Evolutionary conservation across 108 stramenopile species (phyloP).

Genomic region (Nannochloropsis gaditana): DNA sequence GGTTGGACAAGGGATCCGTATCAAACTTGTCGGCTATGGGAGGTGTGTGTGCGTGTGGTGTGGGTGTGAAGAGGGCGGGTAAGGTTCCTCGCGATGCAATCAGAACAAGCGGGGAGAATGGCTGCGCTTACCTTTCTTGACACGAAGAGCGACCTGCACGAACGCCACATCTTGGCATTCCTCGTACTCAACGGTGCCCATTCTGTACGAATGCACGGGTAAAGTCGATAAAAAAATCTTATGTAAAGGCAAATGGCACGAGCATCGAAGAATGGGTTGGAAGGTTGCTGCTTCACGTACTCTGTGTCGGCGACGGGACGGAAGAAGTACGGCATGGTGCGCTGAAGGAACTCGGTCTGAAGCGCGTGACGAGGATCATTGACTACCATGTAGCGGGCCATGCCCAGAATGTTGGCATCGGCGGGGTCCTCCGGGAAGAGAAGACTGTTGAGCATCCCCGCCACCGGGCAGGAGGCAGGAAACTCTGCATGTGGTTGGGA

Average conservation of each 20-base stretch:
- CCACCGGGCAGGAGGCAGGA: background rate
- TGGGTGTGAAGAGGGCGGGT: no score
- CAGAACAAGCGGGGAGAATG: no score
- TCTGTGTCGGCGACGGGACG: background rate
- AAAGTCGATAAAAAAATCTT: background rate
- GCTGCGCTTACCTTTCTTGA: background rate
- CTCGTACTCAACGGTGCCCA: background rate
- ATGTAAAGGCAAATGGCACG: no score
- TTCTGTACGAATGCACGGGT: background rate
- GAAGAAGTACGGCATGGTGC: constrained; percentile 46
- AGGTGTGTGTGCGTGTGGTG: background rate
- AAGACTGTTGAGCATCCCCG: background rate
- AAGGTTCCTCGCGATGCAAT: no score
- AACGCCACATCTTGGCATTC: constrained; percentile 10
- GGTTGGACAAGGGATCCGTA: constrained; percentile 16
- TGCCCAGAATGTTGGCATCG: background rate
- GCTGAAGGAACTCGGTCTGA: constrained; percentile 47
- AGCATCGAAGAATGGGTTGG: no score
- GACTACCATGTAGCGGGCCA: background rate
- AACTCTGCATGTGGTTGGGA: background rate
- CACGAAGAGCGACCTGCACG: constrained; percentile 19
- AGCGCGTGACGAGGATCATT: constrained; percentile 39
- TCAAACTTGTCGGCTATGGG: background rate
- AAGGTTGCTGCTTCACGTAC: background rate
- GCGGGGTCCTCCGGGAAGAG: constrained; percentile 6